Evolutionary conservation across 345 rosid genomes (phyloP), one percentile per base, ranked within the genome.

Genomic region (Aquilaria malaccensis): DNA sequence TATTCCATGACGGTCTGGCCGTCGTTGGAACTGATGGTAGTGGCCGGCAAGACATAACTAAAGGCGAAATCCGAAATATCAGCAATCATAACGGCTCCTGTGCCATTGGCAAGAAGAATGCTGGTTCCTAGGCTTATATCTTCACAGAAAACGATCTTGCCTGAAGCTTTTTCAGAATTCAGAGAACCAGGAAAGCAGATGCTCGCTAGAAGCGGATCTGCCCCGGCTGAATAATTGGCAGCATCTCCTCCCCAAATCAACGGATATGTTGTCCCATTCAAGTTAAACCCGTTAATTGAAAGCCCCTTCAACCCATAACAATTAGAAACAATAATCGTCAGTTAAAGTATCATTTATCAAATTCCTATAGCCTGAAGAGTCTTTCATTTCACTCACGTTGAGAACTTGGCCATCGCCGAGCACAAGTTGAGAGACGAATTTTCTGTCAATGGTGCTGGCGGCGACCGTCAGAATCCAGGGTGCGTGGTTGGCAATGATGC

Each of bases 171-270:
- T 14, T 60, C 33, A 3, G 71, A 64, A 64, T 70, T 67, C 61
- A 77, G 2, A 1, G 46, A 12, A 15, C 70, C 76, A 4, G 30
- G 5, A 9, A 4, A 0, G 53, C 81, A 77, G 13, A 7, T 51
- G 13, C 60, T 70, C 4, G 73, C 60, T 29, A 63, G 10, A 9
- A 52, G 56, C 3, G 66, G 32, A 14, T 52, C 46, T 3, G 68
- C 50, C 7, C 75, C 77, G 3, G 70, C 65, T 0, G 77, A 73
- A 55, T 63, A 73, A 45, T 77, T 77, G 5, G 68, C 72, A 2
- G 75, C 77, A 61, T 70, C 68, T 41, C 75, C 78, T 50, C 75
- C 75, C 75, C 75, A 77, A 33, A 77, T 43, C 71, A 77, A 71
- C 1, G 72, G 77, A 50, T 63, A 64, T 30, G 71, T 1, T 1